A percentile compares a stretch with the other conserved stretches of the same genome.
Conservation (phyloP, 371 early-diverging fungal species). For the Mucor saturninus region DNA sequence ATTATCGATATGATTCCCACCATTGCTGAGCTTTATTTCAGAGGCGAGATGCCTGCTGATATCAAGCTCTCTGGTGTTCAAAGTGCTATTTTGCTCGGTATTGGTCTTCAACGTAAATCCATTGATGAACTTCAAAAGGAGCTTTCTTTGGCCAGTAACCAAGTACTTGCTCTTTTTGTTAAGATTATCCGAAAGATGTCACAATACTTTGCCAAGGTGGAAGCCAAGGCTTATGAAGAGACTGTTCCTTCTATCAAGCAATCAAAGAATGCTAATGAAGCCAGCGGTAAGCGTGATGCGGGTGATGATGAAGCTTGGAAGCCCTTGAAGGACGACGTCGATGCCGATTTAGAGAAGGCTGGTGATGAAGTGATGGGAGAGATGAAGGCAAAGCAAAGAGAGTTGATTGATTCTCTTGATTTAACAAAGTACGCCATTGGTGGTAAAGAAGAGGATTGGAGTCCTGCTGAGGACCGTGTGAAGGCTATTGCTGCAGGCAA, state of each 20-base stretch:
- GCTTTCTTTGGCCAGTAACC: constrained; percentile 80
- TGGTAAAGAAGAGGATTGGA: constrained; percentile 77
- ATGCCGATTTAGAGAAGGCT: constrained; percentile 83
- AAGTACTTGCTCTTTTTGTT: constrained; percentile 92
- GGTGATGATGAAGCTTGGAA: constrained; percentile 87
- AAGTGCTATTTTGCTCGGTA: constrained; percentile 81
- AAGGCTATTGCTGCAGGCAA: constrained; percentile 46
- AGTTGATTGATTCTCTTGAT: constrained; percentile 83
- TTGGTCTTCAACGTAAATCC: constrained; percentile 92
- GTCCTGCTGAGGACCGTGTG: constrained; percentile 63
- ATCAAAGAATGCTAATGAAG: constrained; percentile 26
- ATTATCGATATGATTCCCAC: constrained; percentile 91
- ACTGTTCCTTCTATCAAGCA: constrained; percentile 30
- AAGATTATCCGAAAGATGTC: constrained; percentile 86
- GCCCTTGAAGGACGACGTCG: constrained; percentile 72
- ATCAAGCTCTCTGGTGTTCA: constrained; percentile 88
- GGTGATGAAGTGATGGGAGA: constrained; percentile 70
- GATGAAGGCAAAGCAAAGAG: constrained; percentile 79
- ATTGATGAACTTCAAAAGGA: constrained; percentile 88
- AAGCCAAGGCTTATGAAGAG: constrained; percentile 50
- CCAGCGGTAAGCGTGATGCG: constrained; percentile 59
- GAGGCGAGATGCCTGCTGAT: constrained; percentile 56
- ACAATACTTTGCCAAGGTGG: constrained; percentile 64
- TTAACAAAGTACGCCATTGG: constrained; percentile 75
- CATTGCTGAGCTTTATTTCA: constrained; percentile 82